Conservation (phyloP, 2,329 filamentous ascomycete genomes). For the Exophiala phaeomuriformis region DNA sequence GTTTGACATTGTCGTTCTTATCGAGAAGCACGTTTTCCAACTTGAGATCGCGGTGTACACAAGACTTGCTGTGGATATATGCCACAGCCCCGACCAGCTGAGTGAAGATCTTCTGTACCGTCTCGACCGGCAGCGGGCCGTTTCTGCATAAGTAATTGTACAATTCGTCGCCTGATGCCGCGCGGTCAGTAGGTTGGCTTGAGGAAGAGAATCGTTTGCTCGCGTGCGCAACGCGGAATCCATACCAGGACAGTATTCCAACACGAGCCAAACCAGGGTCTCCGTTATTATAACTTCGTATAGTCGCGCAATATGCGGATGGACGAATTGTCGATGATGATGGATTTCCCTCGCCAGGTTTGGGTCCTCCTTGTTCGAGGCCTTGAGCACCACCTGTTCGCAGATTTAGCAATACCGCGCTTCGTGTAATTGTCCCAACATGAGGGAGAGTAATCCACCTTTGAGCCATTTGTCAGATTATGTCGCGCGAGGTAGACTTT, state of each 20-base stretch:
- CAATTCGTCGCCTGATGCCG: conserved; percentile 70
- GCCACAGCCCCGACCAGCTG: conserved; percentile 91
- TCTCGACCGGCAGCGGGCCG: conserved; percentile 72
- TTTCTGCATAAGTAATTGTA: conserved; percentile 91
- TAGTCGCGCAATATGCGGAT: conserved; percentile 90
- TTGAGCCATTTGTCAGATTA: conserved; percentile 97
- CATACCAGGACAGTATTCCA: conserved; percentile 90
- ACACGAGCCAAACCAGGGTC: conserved; percentile 84
- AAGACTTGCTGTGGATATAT: conserved; percentile 91
- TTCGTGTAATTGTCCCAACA: neutral
- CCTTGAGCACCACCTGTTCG: conserved; percentile 87
- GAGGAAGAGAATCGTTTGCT: conserved; percentile 9
- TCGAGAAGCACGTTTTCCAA: conserved; percentile 94
- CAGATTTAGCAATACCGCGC: conserved; percentile 8
- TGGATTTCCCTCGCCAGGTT: conserved; percentile 97
- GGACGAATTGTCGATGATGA: conserved; percentile 94
- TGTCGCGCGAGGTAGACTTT: conserved; percentile 95
- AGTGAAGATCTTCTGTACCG: conserved; percentile 91
- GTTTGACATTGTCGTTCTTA: conserved; percentile 93
- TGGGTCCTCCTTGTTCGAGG: conserved; percentile 87
- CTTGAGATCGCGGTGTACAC: conserved; percentile 94
- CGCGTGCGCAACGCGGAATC: neutral
- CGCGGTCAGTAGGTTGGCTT: conserved; percentile 28
- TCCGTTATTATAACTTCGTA: conserved; percentile 99
- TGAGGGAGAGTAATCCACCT: conserved; percentile 52